A percentile compares a stretch with the other conserved stretches of the same genome.
phyloP scores from a whole-genome alignment of 2,329 filamentous ascomycete genomes.

The Colletotrichum siamense region DNA sequence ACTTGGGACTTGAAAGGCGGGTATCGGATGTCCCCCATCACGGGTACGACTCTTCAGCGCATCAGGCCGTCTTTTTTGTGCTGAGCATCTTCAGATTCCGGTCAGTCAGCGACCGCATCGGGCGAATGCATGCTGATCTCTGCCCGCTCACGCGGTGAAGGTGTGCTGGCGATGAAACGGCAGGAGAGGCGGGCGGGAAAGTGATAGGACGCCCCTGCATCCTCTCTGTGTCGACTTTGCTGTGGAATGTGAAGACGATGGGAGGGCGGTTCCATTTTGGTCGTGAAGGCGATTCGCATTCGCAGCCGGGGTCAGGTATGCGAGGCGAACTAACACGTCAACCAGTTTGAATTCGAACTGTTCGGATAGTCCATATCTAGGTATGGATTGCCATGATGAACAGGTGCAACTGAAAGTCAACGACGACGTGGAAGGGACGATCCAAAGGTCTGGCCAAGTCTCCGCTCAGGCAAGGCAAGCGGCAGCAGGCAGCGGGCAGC shows the following conservation, averaged over 20 bases:
- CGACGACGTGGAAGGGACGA: neutral
- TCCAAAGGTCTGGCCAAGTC: neutral
- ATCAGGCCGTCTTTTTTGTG: neutral
- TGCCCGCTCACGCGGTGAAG: neutral
- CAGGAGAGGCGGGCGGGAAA: neutral
- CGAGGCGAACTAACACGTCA: neutral
- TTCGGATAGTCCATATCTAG: neutral
- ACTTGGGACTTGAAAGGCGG: neutral
- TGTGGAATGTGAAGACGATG: neutral
- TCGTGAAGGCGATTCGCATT: neutral
- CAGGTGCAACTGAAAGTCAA: neutral
- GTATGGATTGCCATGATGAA: neutral
- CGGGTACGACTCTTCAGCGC: neutral
- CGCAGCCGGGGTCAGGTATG: neutral
- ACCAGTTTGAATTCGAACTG: neutral
- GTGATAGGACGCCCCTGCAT: constrained; percentile 9
- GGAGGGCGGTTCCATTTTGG: neutral
- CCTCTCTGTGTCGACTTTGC: neutral
- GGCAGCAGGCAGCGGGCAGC: neutral
- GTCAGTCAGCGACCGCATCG: neutral
- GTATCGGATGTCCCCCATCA: neutral
- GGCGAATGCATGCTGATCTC: constrained; percentile 3
- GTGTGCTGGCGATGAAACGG: constrained; percentile 9
- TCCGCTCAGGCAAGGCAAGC: constrained; percentile 9
- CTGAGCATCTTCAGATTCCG: neutral